Conservation (phyloP, 768 basidiomycete species). For the Vararia minispora region DNA sequence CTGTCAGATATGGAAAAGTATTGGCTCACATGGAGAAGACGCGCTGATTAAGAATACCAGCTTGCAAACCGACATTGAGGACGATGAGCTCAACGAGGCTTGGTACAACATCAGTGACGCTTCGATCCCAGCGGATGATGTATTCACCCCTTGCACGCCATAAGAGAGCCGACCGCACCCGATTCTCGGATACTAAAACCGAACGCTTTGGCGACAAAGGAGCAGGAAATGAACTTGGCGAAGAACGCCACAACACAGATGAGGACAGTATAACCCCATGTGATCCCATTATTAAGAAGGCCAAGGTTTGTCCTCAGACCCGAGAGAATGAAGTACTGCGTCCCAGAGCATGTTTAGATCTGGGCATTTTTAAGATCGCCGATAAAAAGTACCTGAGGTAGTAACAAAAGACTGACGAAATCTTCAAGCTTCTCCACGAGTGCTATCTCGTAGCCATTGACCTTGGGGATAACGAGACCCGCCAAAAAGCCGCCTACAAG, state of each 20-base stretch:
- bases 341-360: too few species aligned
- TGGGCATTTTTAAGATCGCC: background rate
- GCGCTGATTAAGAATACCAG: conserved; percentile 47
- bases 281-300: conserved; percentile 57
- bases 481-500: conserved; percentile 66
- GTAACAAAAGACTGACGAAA: conserved; percentile 61
- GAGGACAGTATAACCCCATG: conserved; percentile 74
- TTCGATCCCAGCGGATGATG: background rate
- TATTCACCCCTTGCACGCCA: conserved; percentile 81
- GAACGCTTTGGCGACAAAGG: conserved; percentile 38
- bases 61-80: conserved; percentile 74
- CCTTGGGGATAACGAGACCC: conserved; percentile 73
- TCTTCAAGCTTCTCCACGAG: conserved; percentile 84
- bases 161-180: conserved; percentile 74
- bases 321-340: conserved; percentile 68
- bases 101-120: conserved; percentile 1
- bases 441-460: conserved; percentile 71
- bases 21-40: conserved; percentile 89
- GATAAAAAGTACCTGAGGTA: conserved; percentile 53
- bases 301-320: conserved; percentile 77
- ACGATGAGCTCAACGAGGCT: conserved; percentile 84
- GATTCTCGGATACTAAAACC: conserved; percentile 72
- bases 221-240: conserved; percentile 72
- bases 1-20: too few species aligned
- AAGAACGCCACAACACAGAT: conserved; percentile 66